Percentiles rank a stretch among this genome's conserved stretches.
Evolutionary conservation across 805 yeast species (phyloP).

Genomic region (Blastobotrys muscicola): DNA sequence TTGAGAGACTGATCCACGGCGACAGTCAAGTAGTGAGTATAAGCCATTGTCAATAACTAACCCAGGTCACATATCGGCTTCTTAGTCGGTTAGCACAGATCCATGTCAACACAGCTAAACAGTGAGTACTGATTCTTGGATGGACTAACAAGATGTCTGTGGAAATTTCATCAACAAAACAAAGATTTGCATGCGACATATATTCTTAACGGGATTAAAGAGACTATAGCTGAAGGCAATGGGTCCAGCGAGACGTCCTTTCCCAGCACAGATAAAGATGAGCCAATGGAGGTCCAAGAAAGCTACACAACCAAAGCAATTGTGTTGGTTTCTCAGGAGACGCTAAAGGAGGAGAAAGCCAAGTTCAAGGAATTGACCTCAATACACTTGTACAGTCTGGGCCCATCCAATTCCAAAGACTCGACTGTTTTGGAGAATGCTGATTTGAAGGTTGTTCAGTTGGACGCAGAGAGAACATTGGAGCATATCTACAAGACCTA

Average conservation of each 20-base stretch:
- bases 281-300: neutral
- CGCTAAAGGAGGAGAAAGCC: neutral
- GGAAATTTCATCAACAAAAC: conserved; percentile 11
- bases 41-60: neutral
- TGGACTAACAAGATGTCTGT: conserved; percentile 8
- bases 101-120: conserved; percentile 15
- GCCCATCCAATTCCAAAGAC: neutral
- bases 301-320: neutral
- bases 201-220: conserved; percentile 7
- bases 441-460: neutral
- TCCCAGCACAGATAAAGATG: too few relatives aligned
- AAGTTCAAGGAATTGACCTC: neutral
- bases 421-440: neutral
- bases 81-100: conserved; percentile 11
- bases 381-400: neutral
- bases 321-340: neutral
- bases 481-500: neutral
- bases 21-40: conserved; percentile 2
- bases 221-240: neutral
- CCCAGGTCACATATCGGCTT: conserved; percentile 12
- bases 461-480: neutral
- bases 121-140: conserved; percentile 4
- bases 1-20: conserved; percentile 1
- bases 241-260: neutral
- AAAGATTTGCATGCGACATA: conserved; percentile 10